Conservation (phyloP, 495 filamentous ascomycete genomes). For the Penicillium egyptiacum region DNA sequence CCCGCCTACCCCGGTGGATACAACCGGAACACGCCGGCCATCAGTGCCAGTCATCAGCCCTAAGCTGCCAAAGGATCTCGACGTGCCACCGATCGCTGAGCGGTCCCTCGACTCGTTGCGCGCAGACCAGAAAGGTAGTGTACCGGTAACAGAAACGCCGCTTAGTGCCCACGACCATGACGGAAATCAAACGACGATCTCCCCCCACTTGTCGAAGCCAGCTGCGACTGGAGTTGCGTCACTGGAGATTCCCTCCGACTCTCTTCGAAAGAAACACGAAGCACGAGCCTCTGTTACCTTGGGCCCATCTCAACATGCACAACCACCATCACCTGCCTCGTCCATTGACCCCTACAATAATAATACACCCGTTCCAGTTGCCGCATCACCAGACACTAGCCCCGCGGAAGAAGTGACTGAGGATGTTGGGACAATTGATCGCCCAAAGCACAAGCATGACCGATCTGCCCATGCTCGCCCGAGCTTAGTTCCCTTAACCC, state of each 20-base stretch:
- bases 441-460: conserved; percentile 26
- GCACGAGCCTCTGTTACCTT: conserved; percentile 34
- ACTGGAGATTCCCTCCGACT: conserved; percentile 16
- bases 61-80: conserved; percentile 14
- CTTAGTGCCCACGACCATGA: conserved; percentile 28
- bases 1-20: conserved; percentile 8
- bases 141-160: conserved; percentile 24
- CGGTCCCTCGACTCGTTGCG: conserved; percentile 12
- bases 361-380: conserved; percentile 41
- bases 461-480: conserved; percentile 22
- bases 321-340: conserved; percentile 47
- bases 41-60: conserved; percentile 16
- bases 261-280: conserved; percentile 32
- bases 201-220: conserved; percentile 21
- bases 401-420: conserved; percentile 39
- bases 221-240: conserved; percentile 19
- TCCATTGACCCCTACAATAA: conserved; percentile 46
- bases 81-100: conserved; percentile 13
- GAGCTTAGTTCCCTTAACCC: conserved; percentile 42
- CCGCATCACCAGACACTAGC: conserved; percentile 44
- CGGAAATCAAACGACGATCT: conserved; percentile 15
- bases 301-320: conserved; percentile 34
- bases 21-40: conserved; percentile 15
- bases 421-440: conserved; percentile 24
- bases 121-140: conserved; percentile 21